Evolutionary conservation across 1,139 yeast species (phyloP).

Genomic region (Meyerozyma athensensis): DNA sequence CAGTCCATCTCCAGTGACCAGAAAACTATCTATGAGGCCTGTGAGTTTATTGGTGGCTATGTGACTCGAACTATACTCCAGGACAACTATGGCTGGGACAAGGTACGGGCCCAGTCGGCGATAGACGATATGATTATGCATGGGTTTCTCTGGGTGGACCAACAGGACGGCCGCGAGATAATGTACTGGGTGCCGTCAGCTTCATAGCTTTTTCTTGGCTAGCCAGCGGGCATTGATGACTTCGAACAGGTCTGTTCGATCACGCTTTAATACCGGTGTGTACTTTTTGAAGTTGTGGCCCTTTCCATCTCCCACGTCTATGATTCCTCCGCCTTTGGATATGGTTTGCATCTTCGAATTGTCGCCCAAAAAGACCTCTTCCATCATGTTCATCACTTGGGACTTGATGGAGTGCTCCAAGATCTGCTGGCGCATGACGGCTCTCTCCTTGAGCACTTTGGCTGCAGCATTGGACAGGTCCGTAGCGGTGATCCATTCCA

Average conservation of each 20-base stretch:
- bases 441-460: slow-evolving; percentile 20
- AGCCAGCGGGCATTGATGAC: slow-evolving; percentile 62
- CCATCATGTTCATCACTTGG: slow-evolving; percentile 29
- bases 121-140: slow-evolving; percentile 74
- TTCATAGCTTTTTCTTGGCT: slow-evolving; percentile 31
- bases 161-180: background rate
- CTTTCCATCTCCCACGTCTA: slow-evolving; percentile 68
- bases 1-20: slow-evolving; percentile 53
- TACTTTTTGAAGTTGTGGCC: slow-evolving; percentile 57
- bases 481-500: slow-evolving; percentile 55
- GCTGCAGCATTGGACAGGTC: slow-evolving; percentile 14
- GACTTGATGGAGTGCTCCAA: slow-evolving; percentile 35
- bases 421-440: slow-evolving; percentile 25
- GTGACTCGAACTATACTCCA: slow-evolving; percentile 58
- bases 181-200: slow-evolving; percentile 3
- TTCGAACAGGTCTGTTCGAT: slow-evolving; percentile 57
- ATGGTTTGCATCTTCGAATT: slow-evolving; percentile 15
- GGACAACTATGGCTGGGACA: slow-evolving; percentile 74
- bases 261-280: slow-evolving; percentile 54
- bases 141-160: slow-evolving; percentile 82
- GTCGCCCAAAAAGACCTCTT: slow-evolving; percentile 17
- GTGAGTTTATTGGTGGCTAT: slow-evolving; percentile 62
- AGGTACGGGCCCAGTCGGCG: slow-evolving; percentile 54
- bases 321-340: slow-evolving; percentile 25
- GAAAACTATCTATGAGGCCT: slow-evolving; percentile 62